Evolutionary conservation across 1,284 basidiomycete genomes (phyloP).

Genomic region (Abortiporus biennis): DNA sequence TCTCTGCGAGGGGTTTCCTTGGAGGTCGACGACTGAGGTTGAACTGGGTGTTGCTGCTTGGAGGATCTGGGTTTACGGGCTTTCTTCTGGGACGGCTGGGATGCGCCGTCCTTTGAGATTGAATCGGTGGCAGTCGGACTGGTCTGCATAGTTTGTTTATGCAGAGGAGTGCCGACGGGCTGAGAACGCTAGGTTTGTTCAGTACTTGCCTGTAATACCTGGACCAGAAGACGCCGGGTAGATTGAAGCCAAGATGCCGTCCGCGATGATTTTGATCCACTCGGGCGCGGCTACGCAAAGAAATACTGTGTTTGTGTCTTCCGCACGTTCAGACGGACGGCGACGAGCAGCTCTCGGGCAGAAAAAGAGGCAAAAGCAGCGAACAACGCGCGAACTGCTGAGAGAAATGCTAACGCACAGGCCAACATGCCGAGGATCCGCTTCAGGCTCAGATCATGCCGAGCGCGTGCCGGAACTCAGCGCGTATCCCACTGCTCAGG

Average conservation of each 20-base stretch:
- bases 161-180: conserved; percentile 6
- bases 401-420: background rate
- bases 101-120: conserved; percentile 9
- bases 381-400: background rate
- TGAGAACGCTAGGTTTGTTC: conserved; percentile 7
- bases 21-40: too few relatives aligned
- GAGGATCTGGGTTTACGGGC: conserved; percentile 4
- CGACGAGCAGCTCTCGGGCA: background rate
- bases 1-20: conserved; percentile 5
- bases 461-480: conserved; percentile 4
- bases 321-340: background rate
- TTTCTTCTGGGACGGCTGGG: conserved; percentile 11
- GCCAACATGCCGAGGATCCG: background rate
- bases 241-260: too few relatives aligned
- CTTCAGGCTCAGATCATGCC: conserved; percentile 2
- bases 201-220: too few relatives aligned
- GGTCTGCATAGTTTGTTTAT: conserved; percentile 14
- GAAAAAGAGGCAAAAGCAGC: background rate
- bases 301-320: background rate
- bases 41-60: conserved; percentile 10
- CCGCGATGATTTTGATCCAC: too few relatives aligned
- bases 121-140: conserved; percentile 15
- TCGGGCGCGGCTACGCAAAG: too few relatives aligned
- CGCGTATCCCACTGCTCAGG: conserved; percentile 6
- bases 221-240: too few relatives aligned